A percentile compares a stretch with the other conserved stretches of the same genome.
Conservation (phyloP, 306 rosid genomes). For the Quercus wislizeni region DNA sequence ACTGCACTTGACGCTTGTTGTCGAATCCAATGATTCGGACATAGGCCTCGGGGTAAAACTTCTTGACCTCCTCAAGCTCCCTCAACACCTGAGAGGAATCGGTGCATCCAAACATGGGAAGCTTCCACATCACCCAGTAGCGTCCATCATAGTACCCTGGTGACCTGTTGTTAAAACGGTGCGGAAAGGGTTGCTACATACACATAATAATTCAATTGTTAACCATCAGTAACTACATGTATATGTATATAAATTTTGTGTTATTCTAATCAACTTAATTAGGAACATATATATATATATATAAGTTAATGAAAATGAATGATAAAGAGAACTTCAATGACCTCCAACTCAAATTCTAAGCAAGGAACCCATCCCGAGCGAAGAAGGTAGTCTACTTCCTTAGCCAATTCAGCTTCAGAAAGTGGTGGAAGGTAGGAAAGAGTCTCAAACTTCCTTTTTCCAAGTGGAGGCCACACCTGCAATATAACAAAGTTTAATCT, state of each 20-base stretch:
- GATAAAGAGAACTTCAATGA: slow-evolving; percentile 9
- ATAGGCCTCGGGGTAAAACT: slow-evolving; percentile 37
- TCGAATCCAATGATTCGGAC: slow-evolving; percentile 84
- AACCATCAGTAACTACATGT: not conserved
- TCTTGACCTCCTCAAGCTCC: slow-evolving; percentile 50
- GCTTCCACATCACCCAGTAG: slow-evolving; percentile 94
- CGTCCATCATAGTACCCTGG: slow-evolving; percentile 94
- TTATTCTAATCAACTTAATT: too few species aligned
- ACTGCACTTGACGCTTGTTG: slow-evolving; percentile 76
- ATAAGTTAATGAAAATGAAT: not conserved
- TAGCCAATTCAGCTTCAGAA: not conserved
- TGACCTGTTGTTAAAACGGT: slow-evolving; percentile 57
- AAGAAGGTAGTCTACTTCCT: slow-evolving; percentile 66
- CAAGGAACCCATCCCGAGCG: slow-evolving; percentile 66
- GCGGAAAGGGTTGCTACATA: slow-evolving; percentile 38
- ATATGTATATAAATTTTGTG: too few species aligned
- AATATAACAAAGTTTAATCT: not conserved
- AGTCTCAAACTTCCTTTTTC: slow-evolving; percentile 74
- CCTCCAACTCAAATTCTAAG: slow-evolving; percentile 64
- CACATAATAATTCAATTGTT: not conserved
- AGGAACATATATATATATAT: too few species aligned
- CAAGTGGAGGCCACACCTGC: slow-evolving; percentile 83
- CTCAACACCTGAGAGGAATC: slow-evolving; percentile 49
- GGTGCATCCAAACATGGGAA: slow-evolving; percentile 83
- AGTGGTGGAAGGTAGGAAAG: slow-evolving; percentile 78